Evolutionary conservation across 768 basidiomycete species (phyloP).

Genomic region (Termitomyces sp.): DNA sequence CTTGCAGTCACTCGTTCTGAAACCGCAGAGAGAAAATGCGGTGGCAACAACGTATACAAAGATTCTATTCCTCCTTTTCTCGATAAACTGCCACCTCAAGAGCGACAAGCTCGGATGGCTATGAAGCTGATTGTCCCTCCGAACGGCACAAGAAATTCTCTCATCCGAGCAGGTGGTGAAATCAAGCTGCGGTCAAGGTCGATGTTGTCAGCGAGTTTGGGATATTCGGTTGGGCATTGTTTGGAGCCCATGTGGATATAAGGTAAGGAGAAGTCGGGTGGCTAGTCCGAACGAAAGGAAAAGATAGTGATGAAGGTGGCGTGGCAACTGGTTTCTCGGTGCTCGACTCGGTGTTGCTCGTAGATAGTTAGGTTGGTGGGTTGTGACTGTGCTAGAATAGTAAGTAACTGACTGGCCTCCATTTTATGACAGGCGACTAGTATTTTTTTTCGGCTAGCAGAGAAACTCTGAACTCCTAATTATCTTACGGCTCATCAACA

Average conservation of each 20-base stretch:
- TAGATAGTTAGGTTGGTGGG: slow-evolving; percentile 30
- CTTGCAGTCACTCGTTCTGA: slow-evolving; percentile 67
- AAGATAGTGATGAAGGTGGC: slow-evolving; percentile 90
- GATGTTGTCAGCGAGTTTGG: too few species aligned
- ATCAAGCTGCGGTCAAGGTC: too few species aligned
- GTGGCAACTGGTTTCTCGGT: slow-evolving; percentile 82
- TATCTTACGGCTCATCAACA: too few species aligned
- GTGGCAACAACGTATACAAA: too few species aligned
- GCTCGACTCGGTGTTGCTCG: slow-evolving; percentile 64
- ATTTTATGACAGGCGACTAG: not conserved
- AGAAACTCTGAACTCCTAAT: not conserved
- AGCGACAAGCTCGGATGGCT: slow-evolving; percentile 87
- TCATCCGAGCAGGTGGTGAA: slow-evolving; percentile 67
- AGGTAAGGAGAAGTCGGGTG: slow-evolving; percentile 74
- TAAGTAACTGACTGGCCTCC: not conserved
- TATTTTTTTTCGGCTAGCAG: not conserved
- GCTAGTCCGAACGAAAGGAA: slow-evolving; percentile 86
- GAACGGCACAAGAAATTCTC: slow-evolving; percentile 58
- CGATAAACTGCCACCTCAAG: too few species aligned
- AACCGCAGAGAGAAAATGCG: slow-evolving; percentile 98
- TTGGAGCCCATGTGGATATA: slow-evolving; percentile 46
- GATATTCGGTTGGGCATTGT: too few species aligned
- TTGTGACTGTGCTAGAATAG: not conserved
- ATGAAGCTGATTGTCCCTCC: slow-evolving; percentile 92
- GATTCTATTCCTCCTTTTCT: too few species aligned